Base-by-base conservation (phyloP, 2,329 filamentous ascomycete genomes). In the Arthrinium puccinioides region DNA sequence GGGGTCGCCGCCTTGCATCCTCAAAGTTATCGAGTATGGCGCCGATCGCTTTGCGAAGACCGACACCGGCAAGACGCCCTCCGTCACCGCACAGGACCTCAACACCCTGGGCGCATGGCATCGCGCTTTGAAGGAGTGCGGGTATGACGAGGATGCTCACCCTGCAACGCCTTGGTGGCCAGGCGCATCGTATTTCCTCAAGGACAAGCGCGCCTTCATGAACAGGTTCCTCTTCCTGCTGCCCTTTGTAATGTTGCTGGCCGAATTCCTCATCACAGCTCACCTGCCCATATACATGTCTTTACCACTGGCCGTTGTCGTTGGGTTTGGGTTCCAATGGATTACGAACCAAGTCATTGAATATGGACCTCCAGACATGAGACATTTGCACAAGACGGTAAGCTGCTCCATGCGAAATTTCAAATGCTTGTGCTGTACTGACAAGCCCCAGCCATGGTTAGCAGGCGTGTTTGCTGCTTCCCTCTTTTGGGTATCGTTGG, bases 21-120 rank as follows among this genome's bases (percentile, higher is more conserved):
- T 94, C 56, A 97, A 96, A 63, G 70, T 98, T 30, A 76, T 98
- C 49, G 92, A 98, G 66, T 96, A 96, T 59, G 94, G 92, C 32
- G 82, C 89, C 19, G 92, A 98, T 62, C 78, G 92, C 31, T 97
- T 94, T 56, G 87, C 85, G 25, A 84, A 88, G 63, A 96, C 89
- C 20, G 74, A 79, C 37, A 85, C 87, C 32, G 90, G 90, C 44
- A 97, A 98, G 71, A 92, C 88, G 7, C 92, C 92, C 1, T 76
- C 82, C 1, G 75, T 82, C 37, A 94, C 89, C 8, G 90, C 92
- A 2, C 74, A 79, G 49, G 92, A 97, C 59, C 89, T 98, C 70
- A 94, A 92, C 56, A 94, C 88, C 0, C 70, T 76, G 32, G 72
- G 76, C 18, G 80, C 87, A 36, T 97, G 89, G 87, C 82, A 84